Evolutionary conservation across 257 asterid species (phyloP).

Genomic region (Gentiana macrophylla): DNA sequence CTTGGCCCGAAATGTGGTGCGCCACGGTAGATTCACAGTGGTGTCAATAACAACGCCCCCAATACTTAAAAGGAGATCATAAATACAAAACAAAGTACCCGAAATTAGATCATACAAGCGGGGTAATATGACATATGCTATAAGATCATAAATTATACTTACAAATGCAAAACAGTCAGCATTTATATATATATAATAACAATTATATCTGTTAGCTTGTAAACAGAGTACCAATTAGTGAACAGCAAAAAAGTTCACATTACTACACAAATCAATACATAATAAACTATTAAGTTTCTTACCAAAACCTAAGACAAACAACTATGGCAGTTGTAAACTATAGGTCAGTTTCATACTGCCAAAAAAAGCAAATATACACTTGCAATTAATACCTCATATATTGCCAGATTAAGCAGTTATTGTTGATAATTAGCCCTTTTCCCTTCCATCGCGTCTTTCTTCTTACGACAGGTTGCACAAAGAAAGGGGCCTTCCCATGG

Average conservation of each 20-base stretch:
- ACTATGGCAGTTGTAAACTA: conserved; percentile 23
- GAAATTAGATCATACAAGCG: no score
- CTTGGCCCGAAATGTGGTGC: no score
- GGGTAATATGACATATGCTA: background rate
- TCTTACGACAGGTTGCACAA: conserved; percentile 74
- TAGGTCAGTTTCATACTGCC: conserved; percentile 33
- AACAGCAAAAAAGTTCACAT: conserved; percentile 23
- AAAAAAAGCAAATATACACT: conserved; percentile 17
- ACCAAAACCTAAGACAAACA: conserved; percentile 26
- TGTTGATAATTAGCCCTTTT: conserved; percentile 45
- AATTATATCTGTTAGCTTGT: conserved; percentile 31
- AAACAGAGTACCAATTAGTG: conserved; percentile 24
- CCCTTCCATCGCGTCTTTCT: conserved; percentile 98
- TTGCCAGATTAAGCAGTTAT: conserved; percentile 36
- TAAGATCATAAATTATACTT: conserved; percentile 16
- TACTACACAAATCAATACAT: conserved; percentile 22
- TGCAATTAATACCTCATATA: conserved; percentile 26
- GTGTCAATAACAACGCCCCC: no score
- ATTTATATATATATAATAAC: conserved; percentile 15
- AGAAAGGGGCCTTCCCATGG: conserved; percentile 99
- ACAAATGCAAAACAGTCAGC: conserved; percentile 44
- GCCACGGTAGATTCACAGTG: no score
- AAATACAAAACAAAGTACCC: no score
- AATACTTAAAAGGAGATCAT: no score
- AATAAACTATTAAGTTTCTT: conserved; percentile 20